Conservation (phyloP, 129 eudicot species). For the Centrapalus pauciflorus region DNA sequence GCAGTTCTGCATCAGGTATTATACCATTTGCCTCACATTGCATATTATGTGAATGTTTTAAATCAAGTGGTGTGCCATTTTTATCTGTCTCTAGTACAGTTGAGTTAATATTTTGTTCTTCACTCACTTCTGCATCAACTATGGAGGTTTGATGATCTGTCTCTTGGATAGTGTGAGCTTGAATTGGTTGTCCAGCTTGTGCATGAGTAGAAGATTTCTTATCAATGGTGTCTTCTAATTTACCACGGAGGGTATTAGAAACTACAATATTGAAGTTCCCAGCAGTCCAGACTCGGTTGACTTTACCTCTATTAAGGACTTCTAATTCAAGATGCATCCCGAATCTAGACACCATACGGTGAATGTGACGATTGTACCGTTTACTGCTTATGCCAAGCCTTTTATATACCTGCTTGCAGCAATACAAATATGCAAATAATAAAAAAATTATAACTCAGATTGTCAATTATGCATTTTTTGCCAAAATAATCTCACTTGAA, state of each 20-base stretch:
- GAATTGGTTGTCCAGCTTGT: constrained; percentile 20
- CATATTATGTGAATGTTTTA: constrained; percentile 23
- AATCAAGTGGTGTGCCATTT: constrained; percentile 10
- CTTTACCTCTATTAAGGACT: constrained; percentile 55
- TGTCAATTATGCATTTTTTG: neutral
- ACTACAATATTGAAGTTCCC: constrained; percentile 44
- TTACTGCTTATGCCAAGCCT: constrained; percentile 77
- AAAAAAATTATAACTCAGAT: neutral
- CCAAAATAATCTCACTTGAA: neutral
- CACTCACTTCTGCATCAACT: constrained; percentile 26
- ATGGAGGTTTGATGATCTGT: constrained; percentile 25
- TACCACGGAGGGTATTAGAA: constrained; percentile 24
- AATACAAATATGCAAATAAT: too few species aligned
- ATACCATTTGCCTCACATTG: constrained; percentile 12
- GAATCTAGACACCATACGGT: constrained; percentile 52
- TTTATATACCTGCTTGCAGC: constrained; percentile 51
- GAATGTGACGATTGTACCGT: constrained; percentile 47
- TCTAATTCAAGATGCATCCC: constrained; percentile 62
- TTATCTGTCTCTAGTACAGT: too few species aligned
- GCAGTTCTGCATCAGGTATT: constrained; percentile 33
- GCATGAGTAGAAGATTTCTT: constrained; percentile 18
- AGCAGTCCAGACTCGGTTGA: constrained; percentile 73
- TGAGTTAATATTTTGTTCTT: constrained; percentile 14
- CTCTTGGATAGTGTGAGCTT: constrained; percentile 27
- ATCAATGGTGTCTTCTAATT: constrained; percentile 19